Evolutionary conservation across 1,139 yeast genomes (phyloP).

Genomic region (Fermentozyma sake): DNA sequence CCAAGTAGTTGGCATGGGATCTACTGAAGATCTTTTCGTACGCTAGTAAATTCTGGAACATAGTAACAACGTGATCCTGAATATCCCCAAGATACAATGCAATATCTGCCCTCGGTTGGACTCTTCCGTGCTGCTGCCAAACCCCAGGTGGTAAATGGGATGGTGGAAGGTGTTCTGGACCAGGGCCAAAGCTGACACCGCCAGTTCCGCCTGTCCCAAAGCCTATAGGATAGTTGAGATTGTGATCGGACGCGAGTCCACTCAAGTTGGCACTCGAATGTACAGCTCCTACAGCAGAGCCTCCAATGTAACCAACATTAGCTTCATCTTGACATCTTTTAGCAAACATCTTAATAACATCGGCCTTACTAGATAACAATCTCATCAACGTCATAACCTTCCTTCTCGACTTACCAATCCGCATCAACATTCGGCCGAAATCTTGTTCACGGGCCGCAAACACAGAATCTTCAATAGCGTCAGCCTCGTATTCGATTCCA

Average conservation of each 20-base stretch:
- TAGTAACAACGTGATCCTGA: slow-evolving; percentile 94
- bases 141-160: slow-evolving; percentile 1
- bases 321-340: slow-evolving; percentile 83
- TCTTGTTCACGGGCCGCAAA: slow-evolving; percentile 42
- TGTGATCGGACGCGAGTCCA: slow-evolving; percentile 3
- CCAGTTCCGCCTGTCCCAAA: slow-evolving; percentile 4
- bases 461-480: slow-evolving; percentile 79
- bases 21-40: slow-evolving; percentile 92
- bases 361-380: slow-evolving; percentile 89
- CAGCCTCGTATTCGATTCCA: slow-evolving; percentile 85
- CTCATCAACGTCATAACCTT: slow-evolving; percentile 92
- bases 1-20: slow-evolving; percentile 87
- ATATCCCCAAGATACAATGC: slow-evolving; percentile 92
- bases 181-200: slow-evolving; percentile 21
- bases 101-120: slow-evolving; percentile 77
- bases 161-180: slow-evolving; percentile 12
- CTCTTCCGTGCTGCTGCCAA: slow-evolving; percentile 15
- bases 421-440: slow-evolving; percentile 66
- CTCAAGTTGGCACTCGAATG: slow-evolving; percentile 6
- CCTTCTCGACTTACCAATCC: slow-evolving; percentile 85
- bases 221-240: too few relatives aligned
- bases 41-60: slow-evolving; percentile 85
- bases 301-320: slow-evolving; percentile 12
- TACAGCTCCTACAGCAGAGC: too few relatives aligned
- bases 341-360: slow-evolving; percentile 95